Evolutionary conservation across 306 rosid species (phyloP).

Genomic region (Trichosanthes cucumerina): DNA sequence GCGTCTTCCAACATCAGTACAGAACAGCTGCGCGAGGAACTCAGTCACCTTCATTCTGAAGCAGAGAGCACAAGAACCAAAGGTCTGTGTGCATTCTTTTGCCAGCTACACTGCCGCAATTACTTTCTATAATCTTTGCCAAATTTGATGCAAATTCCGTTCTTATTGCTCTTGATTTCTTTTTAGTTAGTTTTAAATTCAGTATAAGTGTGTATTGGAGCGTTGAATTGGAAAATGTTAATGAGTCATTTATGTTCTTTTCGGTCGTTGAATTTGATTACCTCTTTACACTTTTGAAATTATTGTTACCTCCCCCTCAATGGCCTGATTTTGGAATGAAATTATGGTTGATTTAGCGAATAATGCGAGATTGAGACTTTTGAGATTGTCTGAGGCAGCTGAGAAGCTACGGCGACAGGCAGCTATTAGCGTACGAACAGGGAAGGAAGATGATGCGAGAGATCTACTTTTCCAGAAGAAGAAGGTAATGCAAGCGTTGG

Average conservation of each 20-base stretch:
- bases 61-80: constrained; percentile 55
- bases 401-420: constrained; percentile 83
- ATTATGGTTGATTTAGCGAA: constrained; percentile 35
- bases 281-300: not conserved
- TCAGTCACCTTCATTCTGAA: constrained; percentile 66
- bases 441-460: constrained; percentile 73
- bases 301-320: not conserved
- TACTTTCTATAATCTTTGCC: not conserved
- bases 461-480: constrained; percentile 78
- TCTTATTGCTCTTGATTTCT: not conserved
- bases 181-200: not conserved
- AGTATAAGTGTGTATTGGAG: not conserved
- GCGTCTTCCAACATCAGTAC: constrained; percentile 36
- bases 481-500: constrained; percentile 79
- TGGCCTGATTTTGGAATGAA: not conserved
- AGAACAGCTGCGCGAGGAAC: constrained; percentile 55
- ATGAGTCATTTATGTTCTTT: not conserved
- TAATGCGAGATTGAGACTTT: constrained; percentile 70
- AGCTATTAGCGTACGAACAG: constrained; percentile 47
- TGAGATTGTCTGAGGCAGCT: constrained; percentile 90
- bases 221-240: not conserved
- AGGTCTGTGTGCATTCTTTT: constrained; percentile 25
- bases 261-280: not conserved
- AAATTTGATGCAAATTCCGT: not conserved
- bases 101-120: not conserved